Evolutionary conservation across 192 early-diverging fungal genomes (phyloP), one percentile per base, ranked within the genome.

Genomic region (Dispira parvispora): DNA sequence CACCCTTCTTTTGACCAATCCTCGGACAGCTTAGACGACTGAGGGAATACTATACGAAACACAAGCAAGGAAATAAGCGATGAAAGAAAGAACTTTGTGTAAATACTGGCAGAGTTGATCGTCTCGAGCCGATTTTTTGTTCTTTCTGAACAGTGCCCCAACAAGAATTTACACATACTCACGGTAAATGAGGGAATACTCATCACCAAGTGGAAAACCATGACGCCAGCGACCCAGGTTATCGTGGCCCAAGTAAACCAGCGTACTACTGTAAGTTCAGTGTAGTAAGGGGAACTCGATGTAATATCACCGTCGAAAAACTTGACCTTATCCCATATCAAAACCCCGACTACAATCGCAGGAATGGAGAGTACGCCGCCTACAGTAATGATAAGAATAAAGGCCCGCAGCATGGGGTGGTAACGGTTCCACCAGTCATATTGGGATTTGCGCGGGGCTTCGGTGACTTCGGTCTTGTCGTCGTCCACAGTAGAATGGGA

Each of bases 131-230:
- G 68, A 28, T 75, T 76, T 63, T 78, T 77, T 57, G 71, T 60
- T 55, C 75, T 77, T 46, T 83, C 81, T 12, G 77, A 64, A 1
- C 63, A 65, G 20, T 63, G 66, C 44, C 75, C 74, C 45, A 73
- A 68, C 45, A 73, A 64, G 2, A 67, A 45, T 4, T 76, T 78
- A 10, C 74, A 68, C 10, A 83, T 21, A n/a, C 70, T 70, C 32
- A 83, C 71, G 23, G 71, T 73, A 25, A 72, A 69, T 10, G 75
- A 75, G 27, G 81, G 81, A 26, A 78, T 75, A 65, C 76, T 70
- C 27, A 79, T 77, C 0, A 83, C 71, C 62, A 78, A 68, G 64
- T 80, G 77, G 64, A 75, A 73, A 50, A 79, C 67, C 8, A 83
- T 57, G 45, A 73, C 73, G 26, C 75, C 71, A 23, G 75, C 70